Base-by-base conservation (phyloP, 495 filamentous ascomycete species). In the Xylaria cubensis region DNA sequence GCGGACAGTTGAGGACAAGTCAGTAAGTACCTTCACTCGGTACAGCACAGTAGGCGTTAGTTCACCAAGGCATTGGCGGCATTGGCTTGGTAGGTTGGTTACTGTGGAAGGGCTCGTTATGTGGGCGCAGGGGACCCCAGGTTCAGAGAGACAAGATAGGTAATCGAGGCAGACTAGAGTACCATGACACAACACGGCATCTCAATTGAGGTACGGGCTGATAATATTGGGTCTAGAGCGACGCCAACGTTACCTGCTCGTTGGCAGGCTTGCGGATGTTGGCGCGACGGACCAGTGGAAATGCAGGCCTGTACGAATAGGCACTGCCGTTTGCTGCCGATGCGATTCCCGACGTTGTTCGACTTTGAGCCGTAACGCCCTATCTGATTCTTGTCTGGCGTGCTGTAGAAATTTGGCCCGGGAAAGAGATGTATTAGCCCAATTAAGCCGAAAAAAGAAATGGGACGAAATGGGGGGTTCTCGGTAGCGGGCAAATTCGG, bases 51-150 rank as follows among this genome's bases (percentile, higher is more conserved):
- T 15, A 64, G 29, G 19, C 29, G 65, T 44, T 13, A 3, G 65
- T 13, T 67, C 34, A 55, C 48, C 17, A 67, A 67, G 65, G 65
- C 65, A 67, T 56, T 67, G 50, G 44, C 36, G 36, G 36, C 36
- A 39, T 39, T 39, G 36, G 36, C 36, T 39, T 8, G 36, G 13
- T 61, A 41, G 61, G 39, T 44, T 44, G 61, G 39, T 44, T 44
- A n/a, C 69, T 64, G 68, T 70, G 59, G 58, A 44, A 61, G 46
- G 39, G 10, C 19, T 15, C 29, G 69, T 64, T 71, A 71, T 59
- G 69, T 64, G 69, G 69, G 53, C 53, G 69, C 69, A 71, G 69
- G 69, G 69, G 58, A 39, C 59, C 69, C 48, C 69, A 55, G 69
- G 42, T 41, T 42, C 48, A 32, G 59, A 71, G 55, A 71, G 64